phyloP scores from a whole-genome alignment of 805 yeast species.

The Monosporozyma servazzii region DNA sequence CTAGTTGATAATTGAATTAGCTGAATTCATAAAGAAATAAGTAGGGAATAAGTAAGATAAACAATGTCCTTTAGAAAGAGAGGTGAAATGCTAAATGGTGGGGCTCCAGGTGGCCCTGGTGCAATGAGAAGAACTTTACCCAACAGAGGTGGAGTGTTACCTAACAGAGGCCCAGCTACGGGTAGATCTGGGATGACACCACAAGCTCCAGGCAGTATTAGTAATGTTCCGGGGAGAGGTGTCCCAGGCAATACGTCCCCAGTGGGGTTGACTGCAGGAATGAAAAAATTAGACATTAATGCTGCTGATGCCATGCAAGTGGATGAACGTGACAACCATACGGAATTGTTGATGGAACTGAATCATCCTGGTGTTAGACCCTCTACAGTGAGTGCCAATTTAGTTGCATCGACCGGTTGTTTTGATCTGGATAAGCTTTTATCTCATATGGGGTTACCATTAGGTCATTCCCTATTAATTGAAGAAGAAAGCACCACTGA shows the following conservation, averaged over 20 bases:
- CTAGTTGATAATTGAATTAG: background rate
- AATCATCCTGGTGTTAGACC: constrained; percentile 60
- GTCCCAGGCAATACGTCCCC: background rate
- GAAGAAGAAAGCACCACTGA: constrained; percentile 89
- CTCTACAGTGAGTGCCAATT: constrained; percentile 61
- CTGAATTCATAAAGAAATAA: background rate
- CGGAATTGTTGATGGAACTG: background rate
- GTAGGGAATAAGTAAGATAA: background rate
- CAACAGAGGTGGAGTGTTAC: constrained; percentile 2
- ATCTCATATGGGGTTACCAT: constrained; percentile 77
- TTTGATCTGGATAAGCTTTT: constrained; percentile 64
- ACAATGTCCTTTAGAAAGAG: constrained; percentile 52
- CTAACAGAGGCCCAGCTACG: background rate
- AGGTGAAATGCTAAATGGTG: constrained; percentile 36
- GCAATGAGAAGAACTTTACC: constrained; percentile 2
- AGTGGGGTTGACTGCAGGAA: background rate
- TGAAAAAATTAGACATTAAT: background rate
- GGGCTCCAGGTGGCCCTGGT: constrained; percentile 4
- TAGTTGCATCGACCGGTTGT: constrained; percentile 74
- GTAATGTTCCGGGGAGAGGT: background rate
- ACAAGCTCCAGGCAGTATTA: background rate
- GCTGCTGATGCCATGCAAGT: background rate
- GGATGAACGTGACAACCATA: background rate
- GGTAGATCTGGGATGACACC: background rate
- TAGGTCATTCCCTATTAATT: constrained; percentile 59